A percentile compares a stretch with the other conserved stretches of the same genome.
These are phyloP conservation scores for Lolium rigidum DNA, from an alignment of 176 grass and related monocot genomes.

Conservation along the genomic window DNA sequence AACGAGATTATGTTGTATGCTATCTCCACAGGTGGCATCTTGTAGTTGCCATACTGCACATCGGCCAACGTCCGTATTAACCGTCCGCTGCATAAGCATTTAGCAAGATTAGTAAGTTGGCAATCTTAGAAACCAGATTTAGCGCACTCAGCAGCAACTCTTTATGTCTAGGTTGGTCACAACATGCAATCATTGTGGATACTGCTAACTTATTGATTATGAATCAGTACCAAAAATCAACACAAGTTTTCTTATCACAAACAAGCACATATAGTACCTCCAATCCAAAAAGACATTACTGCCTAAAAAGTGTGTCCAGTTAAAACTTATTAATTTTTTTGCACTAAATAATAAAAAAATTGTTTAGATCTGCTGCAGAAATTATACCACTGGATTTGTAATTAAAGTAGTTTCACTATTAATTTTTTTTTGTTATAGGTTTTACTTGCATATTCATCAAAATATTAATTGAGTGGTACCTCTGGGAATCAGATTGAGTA, in stretches of 20 bases:
- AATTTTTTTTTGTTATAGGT: neutral
- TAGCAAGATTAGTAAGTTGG: slow-evolving; percentile 34
- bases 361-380: neutral
- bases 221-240: neutral
- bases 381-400: neutral
- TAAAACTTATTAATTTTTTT: neutral
- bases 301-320: neutral
- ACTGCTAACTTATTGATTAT: neutral
- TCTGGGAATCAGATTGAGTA: neutral
- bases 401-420: neutral
- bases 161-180: neutral
- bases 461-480: neutral
- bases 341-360: neutral
- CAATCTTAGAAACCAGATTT: neutral
- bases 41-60: slow-evolving; percentile 89
- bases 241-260: neutral
- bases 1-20: slow-evolving; percentile 85
- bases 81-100: slow-evolving; percentile 69
- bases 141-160: neutral
- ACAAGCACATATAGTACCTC: neutral
- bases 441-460: neutral
- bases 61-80: slow-evolving; percentile 82
- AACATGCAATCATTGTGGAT: neutral
- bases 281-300: neutral
- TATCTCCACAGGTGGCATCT: slow-evolving; percentile 85